Evolutionary conservation across 2,329 filamentous ascomycete species (phyloP), one percentile per base, ranked within the genome.

Genomic region (Zymoseptoria brevis): DNA sequence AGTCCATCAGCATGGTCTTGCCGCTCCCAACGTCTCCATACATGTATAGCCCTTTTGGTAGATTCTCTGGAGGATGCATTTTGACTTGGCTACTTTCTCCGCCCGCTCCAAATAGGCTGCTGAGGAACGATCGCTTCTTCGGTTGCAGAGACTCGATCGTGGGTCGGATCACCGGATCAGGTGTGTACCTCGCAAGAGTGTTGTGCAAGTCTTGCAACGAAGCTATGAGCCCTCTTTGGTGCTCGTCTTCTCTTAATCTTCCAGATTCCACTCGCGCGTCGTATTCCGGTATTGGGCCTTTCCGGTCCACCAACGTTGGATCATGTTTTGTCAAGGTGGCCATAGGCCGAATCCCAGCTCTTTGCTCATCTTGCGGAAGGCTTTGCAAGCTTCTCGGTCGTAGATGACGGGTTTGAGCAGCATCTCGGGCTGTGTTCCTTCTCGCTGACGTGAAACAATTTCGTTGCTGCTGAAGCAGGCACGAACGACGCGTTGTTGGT

Each of bases 181-280:
- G 85, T 1, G 80, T 73, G 76, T 97, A 99, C 57, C 81, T 75
- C 62, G 81, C 78, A 50, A 99, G 81, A 70, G 90, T 89, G 61
- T 95, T 85, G 75, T 96, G 89, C 11, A 99, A 84, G 71, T 92
- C 86, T 75, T 99, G 90, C 5, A 99, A 81, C 69, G 84, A 89
- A 71, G 94, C 84, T 67, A 99, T 92, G 66, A 99, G 93, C 50
- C 86, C 87, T 81, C 94, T 81, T 75, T 99, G 94, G 75, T 96
- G 89, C 64, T 90, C 85, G 72, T 99, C 94, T 73, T 97, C 90
- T 64, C 88, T 83, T 64, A 99, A 74, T 54, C 83, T 79, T 9
- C 91, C 90, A 50, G 80, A 77, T 53, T 85, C 79, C 8, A 99
- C 92, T 53, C 93, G 84, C 60, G 82, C 80, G 73, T 96, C 88